Base-by-base conservation (phyloP, 2,329 filamentous ascomycete genomes). In the Aspergillus sp. region DNA sequence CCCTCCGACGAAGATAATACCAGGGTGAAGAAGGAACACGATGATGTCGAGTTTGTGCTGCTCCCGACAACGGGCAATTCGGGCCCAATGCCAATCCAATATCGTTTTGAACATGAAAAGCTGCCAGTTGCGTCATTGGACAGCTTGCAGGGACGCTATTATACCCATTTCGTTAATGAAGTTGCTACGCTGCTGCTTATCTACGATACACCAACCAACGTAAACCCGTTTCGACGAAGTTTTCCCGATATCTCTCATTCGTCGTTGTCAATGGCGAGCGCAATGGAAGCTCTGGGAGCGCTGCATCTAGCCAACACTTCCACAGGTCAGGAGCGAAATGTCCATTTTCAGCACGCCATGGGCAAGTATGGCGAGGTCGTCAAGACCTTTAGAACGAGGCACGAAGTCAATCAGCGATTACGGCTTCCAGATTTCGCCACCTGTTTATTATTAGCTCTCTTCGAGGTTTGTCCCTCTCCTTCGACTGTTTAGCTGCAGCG, bases 241-340 rank as follows among this genome's bases (percentile, higher is more conserved):
- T 74, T 74, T 33, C 72, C 72, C 4, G 69, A 72, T 24, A 60
- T 74, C 17, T 68, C 72, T 3, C 69, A 61, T 33, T 69, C 70
- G 2, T 74, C 69, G 6, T 67, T 70, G 2, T 72, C 73, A 6
- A 72, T 75, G 65, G 65, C 67, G 17, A 70, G 67, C 51, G 71
- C 73, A 15, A 76, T 77, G 74, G 69, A 75, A 56, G 74, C 74
- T 17, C 60, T 77, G 24, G 74, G 74, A 9, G 74, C 74, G 27
- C 68, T 77, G 53, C 74, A 77, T 57, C 64, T 76, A n/a, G 71
- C 74, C n/a, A 75, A 74, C 40, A 73, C 74, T 1, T 72, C 73
- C 1, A 56, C 58, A 2, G 68, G 70, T 1, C 63, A 64, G 14
- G 62, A 74, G 43, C 70, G 69, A 35, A 69, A 68, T 49, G 56